A percentile compares a stretch with the other conserved stretches of the same genome.
Conservation (phyloP, 257 asterid genomes). For the Solanum paucissectum region DNA sequence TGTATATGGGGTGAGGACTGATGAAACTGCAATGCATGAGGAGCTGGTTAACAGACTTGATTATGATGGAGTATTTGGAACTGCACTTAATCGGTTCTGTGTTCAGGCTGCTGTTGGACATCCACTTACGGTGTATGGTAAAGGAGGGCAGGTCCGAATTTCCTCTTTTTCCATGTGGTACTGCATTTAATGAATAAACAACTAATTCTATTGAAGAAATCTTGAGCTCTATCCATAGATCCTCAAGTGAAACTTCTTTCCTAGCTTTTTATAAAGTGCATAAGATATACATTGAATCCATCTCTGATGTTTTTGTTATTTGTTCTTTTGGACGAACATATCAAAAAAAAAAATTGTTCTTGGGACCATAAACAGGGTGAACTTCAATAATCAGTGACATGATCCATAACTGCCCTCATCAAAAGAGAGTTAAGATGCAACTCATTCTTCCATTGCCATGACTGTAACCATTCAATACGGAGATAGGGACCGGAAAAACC, state of each 20-base stretch:
- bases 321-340: neutral
- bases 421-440: neutral
- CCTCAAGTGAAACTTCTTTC: neutral
- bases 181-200: neutral
- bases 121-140: slow-evolving; percentile 93
- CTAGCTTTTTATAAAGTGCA: neutral
- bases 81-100: slow-evolving; percentile 91
- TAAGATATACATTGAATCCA: neutral
- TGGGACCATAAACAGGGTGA: neutral
- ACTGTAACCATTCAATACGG: neutral
- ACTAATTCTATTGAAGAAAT: neutral
- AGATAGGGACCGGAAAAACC: neutral
- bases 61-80: slow-evolving; percentile 87
- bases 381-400: neutral
- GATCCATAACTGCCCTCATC: neutral
- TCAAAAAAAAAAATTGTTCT: neutral
- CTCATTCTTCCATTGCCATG: neutral
- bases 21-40: slow-evolving; percentile 83
- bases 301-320: neutral
- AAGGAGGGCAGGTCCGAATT: slow-evolving; percentile 86
- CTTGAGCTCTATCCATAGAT: neutral
- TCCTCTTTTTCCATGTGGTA: neutral
- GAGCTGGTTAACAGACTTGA: slow-evolving; percentile 77
- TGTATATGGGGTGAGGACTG: slow-evolving; percentile 81
- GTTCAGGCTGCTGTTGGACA: slow-evolving; percentile 96